Evolutionary conservation across 2,329 filamentous ascomycete genomes (phyloP).

Genomic region (Alternaria incomplexa): DNA sequence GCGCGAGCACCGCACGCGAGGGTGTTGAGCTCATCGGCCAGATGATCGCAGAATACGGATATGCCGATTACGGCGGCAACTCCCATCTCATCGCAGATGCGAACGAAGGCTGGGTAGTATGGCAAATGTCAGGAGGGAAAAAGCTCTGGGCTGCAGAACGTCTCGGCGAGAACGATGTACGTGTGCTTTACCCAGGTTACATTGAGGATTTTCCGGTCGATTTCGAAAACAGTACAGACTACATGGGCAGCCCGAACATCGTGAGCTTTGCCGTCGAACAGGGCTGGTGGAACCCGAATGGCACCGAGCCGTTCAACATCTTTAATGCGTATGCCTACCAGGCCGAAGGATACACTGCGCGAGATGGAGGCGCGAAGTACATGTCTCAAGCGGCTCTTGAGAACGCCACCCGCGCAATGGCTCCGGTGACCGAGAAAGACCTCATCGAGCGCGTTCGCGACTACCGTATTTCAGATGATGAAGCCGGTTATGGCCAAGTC

Average conservation of each 20-base stretch:
- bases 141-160: constrained; percentile 47
- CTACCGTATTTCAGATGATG: constrained; percentile 44
- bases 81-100: constrained; percentile 52
- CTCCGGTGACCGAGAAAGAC: constrained; percentile 58
- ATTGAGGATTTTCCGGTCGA: constrained; percentile 46
- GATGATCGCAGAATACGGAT: constrained; percentile 49
- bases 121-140: constrained; percentile 44
- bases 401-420: constrained; percentile 49
- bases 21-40: constrained; percentile 53
- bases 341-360: constrained; percentile 34
- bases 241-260: constrained; percentile 43
- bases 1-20: constrained; percentile 50
- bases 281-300: constrained; percentile 44
- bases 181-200: constrained; percentile 46
- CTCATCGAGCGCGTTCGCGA: constrained; percentile 52
- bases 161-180: constrained; percentile 37
- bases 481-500: constrained; percentile 47
- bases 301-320: constrained; percentile 44
- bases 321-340: constrained; percentile 44
- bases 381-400: constrained; percentile 47
- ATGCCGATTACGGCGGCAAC: constrained; percentile 54
- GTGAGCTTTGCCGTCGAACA: constrained; percentile 45
- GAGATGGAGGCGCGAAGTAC: constrained; percentile 46
- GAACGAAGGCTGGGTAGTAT: constrained; percentile 46
- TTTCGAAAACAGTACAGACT: constrained; percentile 37